phyloP scores from a whole-genome alignment of 345 rosid genomes.

The Eucalyptus cloeziana region DNA sequence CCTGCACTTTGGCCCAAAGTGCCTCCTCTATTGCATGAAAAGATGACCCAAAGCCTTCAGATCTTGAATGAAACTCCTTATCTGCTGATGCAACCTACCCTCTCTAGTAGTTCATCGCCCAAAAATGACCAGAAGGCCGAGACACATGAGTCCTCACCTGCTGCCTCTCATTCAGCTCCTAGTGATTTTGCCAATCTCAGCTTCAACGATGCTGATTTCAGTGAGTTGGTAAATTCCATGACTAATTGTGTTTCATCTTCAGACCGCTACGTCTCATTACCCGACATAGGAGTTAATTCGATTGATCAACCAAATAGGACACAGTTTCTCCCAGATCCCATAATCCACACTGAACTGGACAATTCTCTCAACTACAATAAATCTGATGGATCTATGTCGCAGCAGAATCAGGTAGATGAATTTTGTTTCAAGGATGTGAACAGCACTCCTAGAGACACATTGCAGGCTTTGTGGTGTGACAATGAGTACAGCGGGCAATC shows the following conservation, averaged over 20 bases:
- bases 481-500: neutral
- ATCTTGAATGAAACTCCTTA: slow-evolving; percentile 2
- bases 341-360: neutral
- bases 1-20: slow-evolving; percentile 78
- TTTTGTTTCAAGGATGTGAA: slow-evolving; percentile 25
- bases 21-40: slow-evolving; percentile 20
- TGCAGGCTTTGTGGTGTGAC: neutral
- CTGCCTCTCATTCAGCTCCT: neutral
- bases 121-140: neutral
- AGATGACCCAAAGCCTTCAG: slow-evolving; percentile 20
- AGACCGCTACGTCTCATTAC: neutral
- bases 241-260: neutral
- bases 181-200: neutral
- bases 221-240: neutral
- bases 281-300: neutral
- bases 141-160: neutral
- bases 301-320: neutral
- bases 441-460: neutral
- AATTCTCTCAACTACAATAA: slow-evolving; percentile 5
- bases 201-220: neutral
- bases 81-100: neutral
- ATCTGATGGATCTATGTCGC: slow-evolving; percentile 6
- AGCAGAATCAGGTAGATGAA: slow-evolving; percentile 14
- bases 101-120: neutral
- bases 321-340: neutral